phyloP scores from a whole-genome alignment of 192 early-diverging fungal genomes.

The Backusella mclennaniae region DNA sequence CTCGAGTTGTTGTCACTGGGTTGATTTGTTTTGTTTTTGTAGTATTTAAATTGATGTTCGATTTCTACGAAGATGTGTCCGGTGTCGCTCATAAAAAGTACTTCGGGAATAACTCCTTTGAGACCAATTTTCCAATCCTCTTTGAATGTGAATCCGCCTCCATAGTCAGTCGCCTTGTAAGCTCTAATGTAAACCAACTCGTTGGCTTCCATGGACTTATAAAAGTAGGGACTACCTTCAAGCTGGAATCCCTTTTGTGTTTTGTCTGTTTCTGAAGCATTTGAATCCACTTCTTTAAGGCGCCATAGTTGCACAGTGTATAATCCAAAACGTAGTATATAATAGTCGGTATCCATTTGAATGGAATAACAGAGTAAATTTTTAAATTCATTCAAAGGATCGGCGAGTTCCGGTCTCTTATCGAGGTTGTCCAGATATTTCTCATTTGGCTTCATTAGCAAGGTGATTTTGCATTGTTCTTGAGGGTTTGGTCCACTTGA shows the following conservation, averaged over 20 bases:
- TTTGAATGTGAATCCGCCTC: background rate
- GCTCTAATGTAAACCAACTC: constrained; percentile 1
- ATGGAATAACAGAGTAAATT: background rate
- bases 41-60: background rate
- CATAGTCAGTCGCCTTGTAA: background rate
- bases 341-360: background rate
- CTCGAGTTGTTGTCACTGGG: background rate
- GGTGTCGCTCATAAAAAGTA: background rate
- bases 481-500: background rate
- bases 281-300: background rate
- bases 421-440: background rate
- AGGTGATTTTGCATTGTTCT: background rate
- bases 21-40: background rate
- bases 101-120: background rate
- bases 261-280: background rate
- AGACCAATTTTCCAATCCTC: background rate
- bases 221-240: background rate
- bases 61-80: background rate
- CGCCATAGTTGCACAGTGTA: constrained; percentile 8
- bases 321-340: background rate
- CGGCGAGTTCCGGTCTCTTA: background rate
- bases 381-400: background rate
- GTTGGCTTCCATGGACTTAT: background rate
- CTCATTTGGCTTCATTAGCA: background rate
- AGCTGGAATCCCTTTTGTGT: background rate